Conservation (phyloP, 352 stramenopile genomes). For the Pythium sukuiense region DNA sequence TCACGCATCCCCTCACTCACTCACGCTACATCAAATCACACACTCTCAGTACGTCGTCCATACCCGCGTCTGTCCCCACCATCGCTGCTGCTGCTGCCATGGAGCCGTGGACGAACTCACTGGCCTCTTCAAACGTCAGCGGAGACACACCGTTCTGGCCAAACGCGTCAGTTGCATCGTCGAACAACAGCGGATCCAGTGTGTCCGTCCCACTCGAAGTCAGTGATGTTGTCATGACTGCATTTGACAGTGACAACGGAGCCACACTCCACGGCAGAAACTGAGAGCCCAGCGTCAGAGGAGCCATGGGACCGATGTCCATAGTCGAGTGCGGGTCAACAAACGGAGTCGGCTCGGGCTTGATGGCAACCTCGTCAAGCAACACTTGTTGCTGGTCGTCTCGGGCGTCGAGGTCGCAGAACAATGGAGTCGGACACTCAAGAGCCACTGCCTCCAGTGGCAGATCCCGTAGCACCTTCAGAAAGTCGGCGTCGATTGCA, state of each 20-base stretch:
- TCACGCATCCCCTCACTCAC: not conserved
- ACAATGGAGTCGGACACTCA: not conserved
- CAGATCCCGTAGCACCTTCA: slow-evolving; percentile 4
- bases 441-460: not conserved
- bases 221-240: not conserved
- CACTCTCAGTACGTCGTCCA: slow-evolving; percentile 10
- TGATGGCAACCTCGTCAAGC: not conserved
- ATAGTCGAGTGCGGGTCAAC: not conserved
- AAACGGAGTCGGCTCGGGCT: not conserved
- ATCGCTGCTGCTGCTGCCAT: not conserved
- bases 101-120: slow-evolving; percentile 1
- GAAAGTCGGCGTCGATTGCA: slow-evolving; percentile 1
- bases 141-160: not conserved
- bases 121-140: slow-evolving; percentile 1
- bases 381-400: not conserved
- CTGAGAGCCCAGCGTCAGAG: not conserved
- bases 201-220: not conserved
- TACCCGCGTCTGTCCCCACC: too few species aligned
- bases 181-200: not conserved
- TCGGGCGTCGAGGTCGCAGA: not conserved
- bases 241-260: not conserved
- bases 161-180: not conserved
- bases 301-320: not conserved
- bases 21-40: slow-evolving; percentile 17
- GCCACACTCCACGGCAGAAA: not conserved